These are phyloP conservation scores for Argentina anserina DNA, from an alignment of 306 rosid genomes.

Conservation along the genomic window DNA sequence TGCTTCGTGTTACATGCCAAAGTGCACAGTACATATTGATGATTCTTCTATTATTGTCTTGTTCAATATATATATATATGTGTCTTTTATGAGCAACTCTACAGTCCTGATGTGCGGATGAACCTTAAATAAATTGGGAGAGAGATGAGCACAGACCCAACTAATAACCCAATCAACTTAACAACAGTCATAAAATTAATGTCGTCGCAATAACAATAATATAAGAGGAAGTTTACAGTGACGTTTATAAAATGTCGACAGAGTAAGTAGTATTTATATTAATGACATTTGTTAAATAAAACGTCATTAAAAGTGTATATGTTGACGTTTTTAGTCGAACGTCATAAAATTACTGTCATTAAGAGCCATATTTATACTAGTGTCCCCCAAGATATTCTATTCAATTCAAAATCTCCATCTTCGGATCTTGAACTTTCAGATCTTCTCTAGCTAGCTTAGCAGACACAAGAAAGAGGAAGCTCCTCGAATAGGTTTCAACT, in stretches of 20 bases:
- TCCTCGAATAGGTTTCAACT: background rate
- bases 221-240: no score
- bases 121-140: slow-evolving; percentile 14
- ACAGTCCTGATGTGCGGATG: background rate
- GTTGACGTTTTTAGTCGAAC: no score
- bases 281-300: no score
- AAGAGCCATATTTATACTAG: no score
- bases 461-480: background rate
- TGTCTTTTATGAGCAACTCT: background rate
- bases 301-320: no score
- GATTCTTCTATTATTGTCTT: background rate
- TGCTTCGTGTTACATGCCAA: background rate
- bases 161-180: background rate
- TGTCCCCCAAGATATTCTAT: slow-evolving; percentile 5
- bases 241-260: no score
- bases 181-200: no score
- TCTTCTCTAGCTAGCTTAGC: background rate
- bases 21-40: no score
- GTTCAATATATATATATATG: background rate
- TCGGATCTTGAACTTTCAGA: background rate
- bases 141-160: background rate
- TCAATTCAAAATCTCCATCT: background rate
- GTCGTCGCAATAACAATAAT: no score
- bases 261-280: no score
- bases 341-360: no score